These are phyloP conservation scores for Erythrophleum ivorense DNA, from an alignment of 331 rosid genomes.

Conservation along the genomic window DNA sequence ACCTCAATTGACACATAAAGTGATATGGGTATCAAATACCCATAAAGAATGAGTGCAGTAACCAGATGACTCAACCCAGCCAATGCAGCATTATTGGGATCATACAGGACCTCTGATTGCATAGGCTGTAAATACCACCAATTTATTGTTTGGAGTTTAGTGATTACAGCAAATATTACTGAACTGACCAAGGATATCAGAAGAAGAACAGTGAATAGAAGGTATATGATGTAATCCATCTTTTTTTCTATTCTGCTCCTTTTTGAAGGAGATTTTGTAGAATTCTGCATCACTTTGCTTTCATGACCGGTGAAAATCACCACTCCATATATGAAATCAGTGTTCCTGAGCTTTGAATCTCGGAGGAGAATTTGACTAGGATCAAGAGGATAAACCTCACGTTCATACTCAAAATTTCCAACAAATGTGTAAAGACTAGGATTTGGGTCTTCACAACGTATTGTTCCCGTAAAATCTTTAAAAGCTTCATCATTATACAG, in stretches of 20 bases:
- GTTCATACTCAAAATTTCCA: slow-evolving; percentile 82
- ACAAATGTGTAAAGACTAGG: slow-evolving; percentile 87
- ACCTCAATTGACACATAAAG: slow-evolving; percentile 97
- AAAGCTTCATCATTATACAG: slow-evolving; percentile 72
- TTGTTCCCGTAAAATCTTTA: slow-evolving; percentile 70
- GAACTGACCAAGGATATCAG: slow-evolving; percentile 85
- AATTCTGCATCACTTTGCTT: slow-evolving; percentile 98
- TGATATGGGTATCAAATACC: slow-evolving; percentile 98
- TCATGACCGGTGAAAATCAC: slow-evolving; percentile 95
- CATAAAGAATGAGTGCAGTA: slow-evolving; percentile 96
- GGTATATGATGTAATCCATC: slow-evolving; percentile 89
- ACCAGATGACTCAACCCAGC: slow-evolving; percentile 89
- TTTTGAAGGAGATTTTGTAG: slow-evolving; percentile 95
- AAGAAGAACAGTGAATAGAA: slow-evolving; percentile 82
- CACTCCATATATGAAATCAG: slow-evolving; percentile 84
- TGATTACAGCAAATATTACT: slow-evolving; percentile 76
- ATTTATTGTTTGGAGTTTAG: slow-evolving; percentile 58
- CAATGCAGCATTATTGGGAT: slow-evolving; percentile 60
- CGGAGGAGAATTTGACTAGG: slow-evolving; percentile 89
- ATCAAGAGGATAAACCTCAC: slow-evolving; percentile 80
- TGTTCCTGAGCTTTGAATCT: slow-evolving; percentile 96
- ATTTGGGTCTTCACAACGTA: slow-evolving; percentile 93
- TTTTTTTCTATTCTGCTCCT: slow-evolving; percentile 85
- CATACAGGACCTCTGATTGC: slow-evolving; percentile 52
- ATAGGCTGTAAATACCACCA: slow-evolving; percentile 79